These are phyloP conservation scores for Arthroderma uncinatum DNA, from an alignment of 2,329 filamentous ascomycete genomes.

Conservation along the genomic window DNA sequence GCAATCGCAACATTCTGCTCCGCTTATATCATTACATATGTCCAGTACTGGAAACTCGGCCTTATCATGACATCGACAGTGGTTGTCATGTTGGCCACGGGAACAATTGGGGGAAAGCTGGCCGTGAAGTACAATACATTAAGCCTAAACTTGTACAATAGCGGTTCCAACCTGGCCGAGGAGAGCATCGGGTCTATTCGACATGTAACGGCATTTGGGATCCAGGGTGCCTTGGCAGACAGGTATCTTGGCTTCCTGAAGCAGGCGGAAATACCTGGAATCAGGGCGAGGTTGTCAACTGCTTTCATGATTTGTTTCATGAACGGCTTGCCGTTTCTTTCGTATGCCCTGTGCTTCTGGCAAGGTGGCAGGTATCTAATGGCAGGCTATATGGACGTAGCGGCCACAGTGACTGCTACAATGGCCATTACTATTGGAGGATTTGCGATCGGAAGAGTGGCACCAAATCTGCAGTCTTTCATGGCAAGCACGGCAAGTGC, in stretches of 20 bases:
- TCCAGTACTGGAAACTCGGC: not conserved
- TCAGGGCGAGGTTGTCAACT: not conserved
- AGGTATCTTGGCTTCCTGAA: not conserved
- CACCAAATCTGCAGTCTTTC: conserved; percentile 67
- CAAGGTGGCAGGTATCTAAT: conserved; percentile 59
- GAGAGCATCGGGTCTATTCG: not conserved
- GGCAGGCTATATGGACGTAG: conserved; percentile 48
- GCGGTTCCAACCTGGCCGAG: not conserved
- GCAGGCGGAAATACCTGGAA: not conserved
- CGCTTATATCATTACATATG: not conserved
- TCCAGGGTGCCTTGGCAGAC: not conserved
- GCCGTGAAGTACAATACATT: not conserved
- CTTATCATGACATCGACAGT: not conserved
- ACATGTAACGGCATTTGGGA: conserved; percentile 1
- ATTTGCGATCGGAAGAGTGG: conserved; percentile 67
- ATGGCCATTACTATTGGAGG: conserved; percentile 76
- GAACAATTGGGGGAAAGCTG: not conserved
- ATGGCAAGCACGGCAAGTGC: conserved; percentile 62
- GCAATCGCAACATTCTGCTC: conserved; percentile 3
- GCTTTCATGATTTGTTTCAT: conserved; percentile 1
- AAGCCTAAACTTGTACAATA: not conserved
- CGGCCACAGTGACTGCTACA: conserved; percentile 60
- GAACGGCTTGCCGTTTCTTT: not conserved
- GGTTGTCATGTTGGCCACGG: not conserved
- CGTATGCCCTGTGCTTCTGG: conserved; percentile 47